phyloP scores from a whole-genome alignment of 345 rosid genomes.

The Eucalyptus albens region DNA sequence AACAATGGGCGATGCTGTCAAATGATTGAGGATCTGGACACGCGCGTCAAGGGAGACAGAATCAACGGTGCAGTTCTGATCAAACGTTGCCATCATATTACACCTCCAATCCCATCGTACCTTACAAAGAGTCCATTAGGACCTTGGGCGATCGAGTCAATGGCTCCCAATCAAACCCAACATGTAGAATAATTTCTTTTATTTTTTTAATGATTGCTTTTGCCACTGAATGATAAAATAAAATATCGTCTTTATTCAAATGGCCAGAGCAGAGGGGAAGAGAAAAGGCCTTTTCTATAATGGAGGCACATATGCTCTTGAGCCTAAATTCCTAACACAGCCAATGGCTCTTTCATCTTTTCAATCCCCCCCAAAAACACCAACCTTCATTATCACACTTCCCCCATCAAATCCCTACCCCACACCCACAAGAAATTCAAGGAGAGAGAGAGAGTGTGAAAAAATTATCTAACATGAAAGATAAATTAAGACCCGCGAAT shows the following conservation, averaged over 20 bases:
- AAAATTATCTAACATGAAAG: neutral
- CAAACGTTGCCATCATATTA: neutral
- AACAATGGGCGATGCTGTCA: neutral
- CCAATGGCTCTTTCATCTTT: conserved; percentile 11
- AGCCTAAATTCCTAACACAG: conserved; percentile 15
- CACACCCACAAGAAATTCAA: neutral
- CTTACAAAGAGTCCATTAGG: neutral
- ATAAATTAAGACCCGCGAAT: neutral
- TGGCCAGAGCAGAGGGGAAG: neutral
- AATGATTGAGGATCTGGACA: neutral
- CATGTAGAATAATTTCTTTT: neutral
- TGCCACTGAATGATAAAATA: neutral
- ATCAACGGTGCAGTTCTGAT: neutral
- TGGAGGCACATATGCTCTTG: neutral
- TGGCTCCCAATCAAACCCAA: neutral
- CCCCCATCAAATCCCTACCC: neutral
- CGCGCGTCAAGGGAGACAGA: neutral
- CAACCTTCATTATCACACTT: neutral
- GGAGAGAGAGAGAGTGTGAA: neutral
- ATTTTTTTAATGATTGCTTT: neutral
- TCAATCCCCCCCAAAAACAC: neutral
- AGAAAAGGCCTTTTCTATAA: neutral
- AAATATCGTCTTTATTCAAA: neutral
- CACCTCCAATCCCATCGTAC: neutral
- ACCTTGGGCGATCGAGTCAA: neutral